Evolutionary conservation across 352 stramenopile genomes (phyloP), one percentile per base, ranked within the genome.

Genomic region (Phytophthora sp.): DNA sequence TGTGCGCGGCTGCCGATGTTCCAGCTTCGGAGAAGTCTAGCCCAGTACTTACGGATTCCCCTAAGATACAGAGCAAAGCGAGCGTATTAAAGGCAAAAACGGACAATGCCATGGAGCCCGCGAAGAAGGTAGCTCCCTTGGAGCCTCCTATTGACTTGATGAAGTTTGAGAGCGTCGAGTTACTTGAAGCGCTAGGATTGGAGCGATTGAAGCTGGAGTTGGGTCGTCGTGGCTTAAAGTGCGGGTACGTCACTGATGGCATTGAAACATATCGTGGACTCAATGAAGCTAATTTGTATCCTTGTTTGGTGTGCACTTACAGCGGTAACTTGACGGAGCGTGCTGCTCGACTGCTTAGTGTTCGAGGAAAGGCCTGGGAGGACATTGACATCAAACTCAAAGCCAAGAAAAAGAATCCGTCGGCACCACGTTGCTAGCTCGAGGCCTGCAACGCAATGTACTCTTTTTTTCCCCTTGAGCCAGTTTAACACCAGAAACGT

Each of bases 191-290:
- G 4, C 73, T 99, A 5, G 94, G 95, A 13, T 77, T 97, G 26
- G 95, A 98, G 50, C 66, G 61, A 11, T 73, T 99, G 13, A 99
- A 99, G 77, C 71, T 82, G 15, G 92, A 98, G 59, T 80, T 99
- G 6, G 79, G 88, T 70, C 79, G 80, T 33, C 86, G 98, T 27
- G 88, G 91, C 12, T 82, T 99, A 24, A 99, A 99, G 76, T 99
- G 96, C 86, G 97, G 97, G 87, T 95, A 88, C 29, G 81, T 77
- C 7, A 3, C 8, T 31, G 23, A 30, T 35, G 11, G 38, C 29
- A 23, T 56, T 45, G 20, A 20, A 1, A n/a, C 1, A 2, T 24
- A 24, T 57, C 26, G 18, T 65, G 41, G 18, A 7, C 7, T 56
- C 16, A 35, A 3, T 35, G 2, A 61, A 26, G 27, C 41, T 68